phyloP scores from a whole-genome alignment of 2,329 filamentous ascomycete species.

The Clonostachys sp. region DNA sequence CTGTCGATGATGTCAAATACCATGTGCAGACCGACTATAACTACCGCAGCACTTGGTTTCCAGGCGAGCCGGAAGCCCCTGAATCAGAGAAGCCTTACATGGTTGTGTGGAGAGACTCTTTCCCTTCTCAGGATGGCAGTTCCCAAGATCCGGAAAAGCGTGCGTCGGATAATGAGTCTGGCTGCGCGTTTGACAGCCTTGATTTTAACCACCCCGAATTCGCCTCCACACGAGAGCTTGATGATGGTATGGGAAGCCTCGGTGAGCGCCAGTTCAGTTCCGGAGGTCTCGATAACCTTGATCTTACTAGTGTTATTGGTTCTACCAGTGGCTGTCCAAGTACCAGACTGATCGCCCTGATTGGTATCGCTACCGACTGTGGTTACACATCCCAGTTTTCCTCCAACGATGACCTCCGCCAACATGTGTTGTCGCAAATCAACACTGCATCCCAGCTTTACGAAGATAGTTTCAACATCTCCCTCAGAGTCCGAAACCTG shows the following conservation, averaged over 20 bases:
- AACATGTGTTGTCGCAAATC: constrained; percentile 77
- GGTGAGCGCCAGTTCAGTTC: constrained; percentile 63
- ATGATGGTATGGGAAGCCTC: constrained; percentile 36
- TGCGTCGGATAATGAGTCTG: constrained; percentile 23
- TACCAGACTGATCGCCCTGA: constrained; percentile 84
- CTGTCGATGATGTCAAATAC: constrained; percentile 75
- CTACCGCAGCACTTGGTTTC: constrained; percentile 69
- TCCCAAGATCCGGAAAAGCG: constrained; percentile 29
- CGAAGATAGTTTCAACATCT: constrained; percentile 91
- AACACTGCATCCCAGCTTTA: constrained; percentile 85
- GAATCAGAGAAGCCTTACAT: constrained; percentile 61
- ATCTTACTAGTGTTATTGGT: constrained; percentile 75
- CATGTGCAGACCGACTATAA: constrained; percentile 74
- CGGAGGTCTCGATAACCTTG: constrained; percentile 66
- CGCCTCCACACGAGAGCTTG: constrained; percentile 36
- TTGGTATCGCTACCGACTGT: constrained; percentile 92
- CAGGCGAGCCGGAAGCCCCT: constrained; percentile 64
- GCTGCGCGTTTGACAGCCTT: constrained; percentile 73
- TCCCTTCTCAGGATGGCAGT: constrained; percentile 44
- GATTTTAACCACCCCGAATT: constrained; percentile 75
- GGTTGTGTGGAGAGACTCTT: constrained; percentile 89
- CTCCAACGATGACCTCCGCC: constrained; percentile 50
- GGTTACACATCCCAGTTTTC: constrained; percentile 74
- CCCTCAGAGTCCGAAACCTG: constrained; percentile 81
- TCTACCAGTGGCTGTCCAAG: constrained; percentile 78